Evolutionary conservation across 306 rosid species (phyloP).

Genomic region (Dryas drummondii): DNA sequence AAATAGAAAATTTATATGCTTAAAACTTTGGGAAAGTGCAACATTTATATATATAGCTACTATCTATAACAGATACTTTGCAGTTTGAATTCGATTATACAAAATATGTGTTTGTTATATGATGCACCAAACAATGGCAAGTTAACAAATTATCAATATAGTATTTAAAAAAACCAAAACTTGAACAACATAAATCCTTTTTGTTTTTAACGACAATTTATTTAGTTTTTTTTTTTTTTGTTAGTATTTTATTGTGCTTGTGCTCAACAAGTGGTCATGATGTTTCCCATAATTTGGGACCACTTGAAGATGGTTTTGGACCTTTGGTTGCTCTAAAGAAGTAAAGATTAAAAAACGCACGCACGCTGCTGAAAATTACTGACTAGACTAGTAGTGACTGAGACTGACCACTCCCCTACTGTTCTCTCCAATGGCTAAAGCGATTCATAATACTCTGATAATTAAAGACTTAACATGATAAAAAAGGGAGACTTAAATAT

Average conservation of each 20-base stretch:
- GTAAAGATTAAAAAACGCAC: neutral
- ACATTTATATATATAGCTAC: too few species aligned
- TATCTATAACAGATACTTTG: too few species aligned
- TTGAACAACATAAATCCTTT: too few species aligned
- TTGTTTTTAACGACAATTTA: neutral
- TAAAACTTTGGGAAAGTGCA: too few species aligned
- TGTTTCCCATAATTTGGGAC: conserved; percentile 51
- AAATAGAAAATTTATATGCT: too few species aligned
- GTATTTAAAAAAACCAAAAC: neutral
- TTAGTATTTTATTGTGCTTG: neutral
- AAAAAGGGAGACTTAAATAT: too few species aligned
- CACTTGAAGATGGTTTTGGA: conserved; percentile 28
- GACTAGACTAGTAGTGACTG: neutral
- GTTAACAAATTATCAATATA: neutral
- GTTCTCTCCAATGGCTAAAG: too few species aligned
- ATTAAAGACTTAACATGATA: too few species aligned
- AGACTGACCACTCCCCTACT: too few species aligned
- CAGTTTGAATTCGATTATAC: too few species aligned
- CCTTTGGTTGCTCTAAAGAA: neutral
- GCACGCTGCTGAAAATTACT: neutral
- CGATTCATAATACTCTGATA: too few species aligned
- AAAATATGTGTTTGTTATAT: too few species aligned
- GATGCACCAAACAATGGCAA: neutral
- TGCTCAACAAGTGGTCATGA: conserved; percentile 1
- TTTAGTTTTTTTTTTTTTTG: neutral